A percentile compares a stretch with the other conserved stretches of the same genome.
These are phyloP conservation scores for Trichoderma guizhouense DNA, from an alignment of 2,329 filamentous ascomycete species.

Conservation along the genomic window DNA sequence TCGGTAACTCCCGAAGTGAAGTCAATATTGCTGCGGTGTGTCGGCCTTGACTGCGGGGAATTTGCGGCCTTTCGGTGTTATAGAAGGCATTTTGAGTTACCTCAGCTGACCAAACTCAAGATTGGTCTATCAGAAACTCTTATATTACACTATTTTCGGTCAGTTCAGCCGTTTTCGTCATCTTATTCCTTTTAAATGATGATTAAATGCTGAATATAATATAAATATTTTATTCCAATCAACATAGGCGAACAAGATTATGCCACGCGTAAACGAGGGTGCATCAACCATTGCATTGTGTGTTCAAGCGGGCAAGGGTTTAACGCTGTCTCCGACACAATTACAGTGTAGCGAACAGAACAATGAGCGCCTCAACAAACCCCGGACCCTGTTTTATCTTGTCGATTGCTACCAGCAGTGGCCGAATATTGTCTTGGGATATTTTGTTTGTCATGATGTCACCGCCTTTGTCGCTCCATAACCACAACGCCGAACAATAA, in stretches of 20 bases:
- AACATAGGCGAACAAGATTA: not conserved
- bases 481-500: not conserved
- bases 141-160: not conserved
- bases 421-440: no score
- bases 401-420: not conserved
- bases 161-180: not conserved
- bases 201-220: no score
- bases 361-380: not conserved
- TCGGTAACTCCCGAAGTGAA: not conserved
- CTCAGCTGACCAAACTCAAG: not conserved
- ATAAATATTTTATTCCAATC: no score
- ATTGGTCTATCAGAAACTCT: not conserved
- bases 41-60: not conserved
- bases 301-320: no score
- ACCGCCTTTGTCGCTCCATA: not conserved
- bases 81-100: not conserved
- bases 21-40: not conserved
- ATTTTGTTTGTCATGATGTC: not conserved
- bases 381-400: not conserved
- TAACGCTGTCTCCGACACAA: not conserved
- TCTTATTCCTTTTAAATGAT: not conserved
- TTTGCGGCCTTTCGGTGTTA: not conserved
- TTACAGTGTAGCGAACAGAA: not conserved
- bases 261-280: not conserved
- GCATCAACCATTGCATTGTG: not conserved